Base-by-base conservation (phyloP, 768 basidiomycete species). In the Rhodotorula sphaerocarpa region DNA sequence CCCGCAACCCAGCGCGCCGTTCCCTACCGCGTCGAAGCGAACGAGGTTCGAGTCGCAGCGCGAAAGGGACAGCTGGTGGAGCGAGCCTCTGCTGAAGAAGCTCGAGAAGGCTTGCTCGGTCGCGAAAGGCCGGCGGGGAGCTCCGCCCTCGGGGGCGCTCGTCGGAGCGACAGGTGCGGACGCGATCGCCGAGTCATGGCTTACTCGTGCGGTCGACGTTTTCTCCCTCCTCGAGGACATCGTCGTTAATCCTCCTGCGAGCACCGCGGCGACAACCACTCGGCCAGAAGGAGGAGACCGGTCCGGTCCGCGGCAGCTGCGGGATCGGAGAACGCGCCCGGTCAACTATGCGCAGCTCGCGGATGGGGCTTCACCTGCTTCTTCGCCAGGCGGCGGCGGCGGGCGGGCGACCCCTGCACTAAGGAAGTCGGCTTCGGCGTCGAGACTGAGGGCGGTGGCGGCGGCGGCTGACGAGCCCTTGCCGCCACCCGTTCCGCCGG, bases 191-290 rank as follows among this genome's bases (percentile, higher is more conserved):
- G 57, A 63, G 4, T 11, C 36, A 0, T 68, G 63, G 63, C 54
- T 68, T 25, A 41, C 41, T 5, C 46, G 63, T 21, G 51, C 63
- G 9, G 60, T 58, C 33, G 63, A 68, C 27, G 23, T 68, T 42
- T 68, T 68, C 33, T 14, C 57, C 2, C 44, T 16, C 20, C 28
- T 68, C 48, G 62, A 68, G 18, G 57, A 41, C n/a, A 18, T 2
- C 25, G 46, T 23, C 3, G 10, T 34, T 6, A 28, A 30, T 7
- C 11, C 42, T 7, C 21, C 50, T 10, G 2, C 10, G 0, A 25
- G 31, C 21, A 42, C 28, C 12, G 3, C 25, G 33, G 23, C 39
- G 5, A 4, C 44, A 6, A 7, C 21, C 10, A 2, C 36, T 23
- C 11, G 7, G 43, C 15, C 45, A 41, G 33, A 6, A 44, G 34